Conservation (phyloP, 2,329 filamentous ascomycete species). For the Fusarium tricinctum region DNA sequence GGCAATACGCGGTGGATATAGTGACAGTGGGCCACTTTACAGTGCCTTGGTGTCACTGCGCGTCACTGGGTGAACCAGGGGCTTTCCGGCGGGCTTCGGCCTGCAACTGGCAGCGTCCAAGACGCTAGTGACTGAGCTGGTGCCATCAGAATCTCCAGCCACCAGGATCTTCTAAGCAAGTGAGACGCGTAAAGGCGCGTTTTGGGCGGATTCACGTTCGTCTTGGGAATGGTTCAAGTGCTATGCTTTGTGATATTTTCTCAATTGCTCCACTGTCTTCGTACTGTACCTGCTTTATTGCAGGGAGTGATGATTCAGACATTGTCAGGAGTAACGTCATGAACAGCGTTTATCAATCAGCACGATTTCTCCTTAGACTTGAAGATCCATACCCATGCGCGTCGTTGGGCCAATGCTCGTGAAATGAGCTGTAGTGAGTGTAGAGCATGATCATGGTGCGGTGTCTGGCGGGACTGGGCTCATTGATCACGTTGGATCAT, state of each 20-base stretch:
- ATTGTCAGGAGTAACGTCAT: slow-evolving; percentile 46
- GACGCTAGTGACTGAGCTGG: slow-evolving; percentile 34
- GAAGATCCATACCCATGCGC: slow-evolving; percentile 24
- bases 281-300: slow-evolving; percentile 28
- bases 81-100: slow-evolving; percentile 37
- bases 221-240: slow-evolving; percentile 33
- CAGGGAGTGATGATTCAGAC: slow-evolving; percentile 44
- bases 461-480: slow-evolving; percentile 24
- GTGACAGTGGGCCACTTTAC: slow-evolving; percentile 46
- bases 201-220: slow-evolving; percentile 35
- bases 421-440: slow-evolving; percentile 32
- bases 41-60: slow-evolving; percentile 34
- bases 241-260: slow-evolving; percentile 25
- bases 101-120: slow-evolving; percentile 31
- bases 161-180: slow-evolving; percentile 41
- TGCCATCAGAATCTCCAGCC: slow-evolving; percentile 42
- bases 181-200: slow-evolving; percentile 47
- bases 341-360: slow-evolving; percentile 53
- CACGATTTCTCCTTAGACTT: slow-evolving; percentile 38
- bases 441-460: slow-evolving; percentile 20
- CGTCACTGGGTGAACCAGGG: slow-evolving; percentile 45
- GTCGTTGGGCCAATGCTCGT: slow-evolving; percentile 44
- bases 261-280: slow-evolving; percentile 20
- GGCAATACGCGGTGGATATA: slow-evolving; percentile 46
- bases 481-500: slow-evolving; percentile 1